Base-by-base conservation (phyloP, 345 rosid species). In the Rubroshorea leprosula region DNA sequence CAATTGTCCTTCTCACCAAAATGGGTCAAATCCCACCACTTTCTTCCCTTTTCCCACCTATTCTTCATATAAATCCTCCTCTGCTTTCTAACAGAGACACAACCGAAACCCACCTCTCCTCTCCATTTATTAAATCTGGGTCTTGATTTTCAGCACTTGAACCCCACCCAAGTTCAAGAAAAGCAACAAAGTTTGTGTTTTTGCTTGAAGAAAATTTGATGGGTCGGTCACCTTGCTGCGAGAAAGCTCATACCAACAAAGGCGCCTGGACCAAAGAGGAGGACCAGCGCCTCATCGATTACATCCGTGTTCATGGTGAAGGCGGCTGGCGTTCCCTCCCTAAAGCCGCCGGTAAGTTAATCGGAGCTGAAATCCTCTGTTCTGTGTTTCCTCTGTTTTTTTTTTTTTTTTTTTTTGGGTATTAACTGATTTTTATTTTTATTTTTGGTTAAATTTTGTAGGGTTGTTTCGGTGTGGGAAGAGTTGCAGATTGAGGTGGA, bases 241-340 rank as follows among this genome's bases (percentile, higher is more conserved):
- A 89, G 51, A 89, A 86, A 29, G 86, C 87, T 14, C 97, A 89
- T 61, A 86, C 91, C 50, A 86, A 89, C 72, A 89, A 89, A 67
- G 96, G 96, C 17, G 94, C 96, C 1, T 89, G 96, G 96, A 85
- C 89, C 41, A 89, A 83, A 64, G 96, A 89, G 19, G 96, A 89
- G 71, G 96, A 89, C 51, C 84, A 80, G 54, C 87, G 89, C 58
- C 90, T 89, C 49, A 60, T 83, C 58, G 80, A 82, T 48, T 82
- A 86, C 48, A 89, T 89, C 62, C 83, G 89, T 31, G 39, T 51
- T 43, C 86, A 89, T 20, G 96, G 96, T 20, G 94, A 89, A 70
- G 94, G 96, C 43, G 83, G 89, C 70, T 89, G 96, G 96, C 89
- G 94, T 15, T 89, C 96, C 23, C 91, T 86, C 15, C 96, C 96